phyloP scores from a whole-genome alignment of 169 alveolate species.

The Cryptosporidium canis region DNA sequence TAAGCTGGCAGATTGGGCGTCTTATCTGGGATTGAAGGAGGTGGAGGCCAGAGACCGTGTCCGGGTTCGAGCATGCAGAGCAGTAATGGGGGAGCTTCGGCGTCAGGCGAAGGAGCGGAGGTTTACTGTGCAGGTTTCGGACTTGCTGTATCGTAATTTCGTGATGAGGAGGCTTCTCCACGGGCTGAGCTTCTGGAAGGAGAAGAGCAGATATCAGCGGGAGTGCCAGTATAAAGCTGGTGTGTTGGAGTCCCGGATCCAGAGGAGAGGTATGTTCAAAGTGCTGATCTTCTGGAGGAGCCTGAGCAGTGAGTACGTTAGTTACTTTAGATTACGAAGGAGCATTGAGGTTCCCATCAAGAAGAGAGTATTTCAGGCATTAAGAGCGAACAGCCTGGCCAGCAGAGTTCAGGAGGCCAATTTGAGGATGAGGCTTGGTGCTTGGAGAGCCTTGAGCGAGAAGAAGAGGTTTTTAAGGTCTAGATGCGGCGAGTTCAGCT shows the following conservation, averaged over 20 bases:
- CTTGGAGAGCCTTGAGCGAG: background rate
- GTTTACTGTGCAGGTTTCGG: constrained; percentile 31
- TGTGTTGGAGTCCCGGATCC: background rate
- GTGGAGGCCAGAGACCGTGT: background rate
- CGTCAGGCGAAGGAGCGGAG: background rate
- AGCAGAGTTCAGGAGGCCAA: background rate
- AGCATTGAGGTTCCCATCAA: background rate
- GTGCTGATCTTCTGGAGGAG: background rate
- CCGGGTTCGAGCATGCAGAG: background rate
- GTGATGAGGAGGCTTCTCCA: background rate
- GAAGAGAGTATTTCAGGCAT: background rate
- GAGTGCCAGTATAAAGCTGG: background rate
- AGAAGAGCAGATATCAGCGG: background rate
- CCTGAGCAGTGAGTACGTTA: background rate
- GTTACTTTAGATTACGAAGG: background rate
- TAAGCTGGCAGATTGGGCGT: constrained; percentile 1
- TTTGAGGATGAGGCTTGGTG: background rate
- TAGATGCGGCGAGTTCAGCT: background rate
- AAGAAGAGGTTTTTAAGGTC: background rate
- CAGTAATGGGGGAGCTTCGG: background rate
- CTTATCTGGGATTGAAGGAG: background rate
- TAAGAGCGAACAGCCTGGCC: background rate
- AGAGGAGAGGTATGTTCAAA: background rate
- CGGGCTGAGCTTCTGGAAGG: background rate
- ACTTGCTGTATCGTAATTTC: background rate